These are phyloP conservation scores for Neopestalotiopsis rosae DNA, from an alignment of 2,329 filamentous ascomycete genomes.

Conservation along the genomic window DNA sequence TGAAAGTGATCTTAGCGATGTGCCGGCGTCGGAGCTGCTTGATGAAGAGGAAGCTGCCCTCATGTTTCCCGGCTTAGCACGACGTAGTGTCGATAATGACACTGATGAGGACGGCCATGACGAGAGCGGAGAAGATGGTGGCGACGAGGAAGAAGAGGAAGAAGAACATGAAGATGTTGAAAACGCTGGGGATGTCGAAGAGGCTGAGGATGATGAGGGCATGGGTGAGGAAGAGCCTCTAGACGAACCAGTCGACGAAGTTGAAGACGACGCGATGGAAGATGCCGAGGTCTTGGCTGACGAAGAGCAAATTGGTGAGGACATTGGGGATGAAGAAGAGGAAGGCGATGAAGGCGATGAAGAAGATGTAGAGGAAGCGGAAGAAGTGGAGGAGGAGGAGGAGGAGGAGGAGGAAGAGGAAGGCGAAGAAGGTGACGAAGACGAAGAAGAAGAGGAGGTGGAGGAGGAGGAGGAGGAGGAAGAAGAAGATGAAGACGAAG, in stretches of 20 bases:
- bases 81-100: constrained; percentile 36
- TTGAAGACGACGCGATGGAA: constrained; percentile 4
- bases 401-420: not conserved
- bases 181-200: constrained; percentile 21
- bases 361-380: not conserved
- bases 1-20: constrained; percentile 73
- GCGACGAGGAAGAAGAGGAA: constrained; percentile 26
- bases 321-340: constrained; percentile 26
- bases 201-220: constrained; percentile 18
- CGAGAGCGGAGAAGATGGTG: constrained; percentile 24
- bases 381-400: not conserved
- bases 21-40: constrained; percentile 64
- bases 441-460: constrained; percentile 18
- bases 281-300: constrained; percentile 18
- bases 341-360: not conserved
- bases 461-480: constrained; percentile 13
- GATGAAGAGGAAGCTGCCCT: constrained; percentile 53
- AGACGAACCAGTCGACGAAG: constrained; percentile 21
- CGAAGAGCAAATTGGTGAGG: constrained; percentile 25
- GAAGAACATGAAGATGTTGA: constrained; percentile 30
- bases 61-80: constrained; percentile 54
- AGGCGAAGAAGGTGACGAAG: not conserved
- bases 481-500: not conserved
- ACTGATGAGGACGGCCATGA: constrained; percentile 22
- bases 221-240: constrained; percentile 22